Base-by-base conservation (phyloP, 306 rosid species). In the Quercus berberidifolia region DNA sequence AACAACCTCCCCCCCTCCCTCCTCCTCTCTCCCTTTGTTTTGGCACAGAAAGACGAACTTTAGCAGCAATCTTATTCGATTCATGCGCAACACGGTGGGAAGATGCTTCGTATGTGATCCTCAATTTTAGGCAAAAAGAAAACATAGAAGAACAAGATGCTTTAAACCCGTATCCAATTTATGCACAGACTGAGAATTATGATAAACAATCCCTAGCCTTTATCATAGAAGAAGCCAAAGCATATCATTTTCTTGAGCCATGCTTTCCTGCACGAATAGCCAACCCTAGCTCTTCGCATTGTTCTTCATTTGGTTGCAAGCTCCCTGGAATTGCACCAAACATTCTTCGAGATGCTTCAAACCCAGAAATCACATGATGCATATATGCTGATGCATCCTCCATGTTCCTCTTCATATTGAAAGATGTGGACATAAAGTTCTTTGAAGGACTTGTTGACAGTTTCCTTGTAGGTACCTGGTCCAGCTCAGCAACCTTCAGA, bases 241-340 rank as follows among this genome's bases (percentile, higher is more conserved):
- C 28, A 60, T 25, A 69, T 79, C 81, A 87, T 20, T 75, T 83
- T 80, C 69, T 67, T 10, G 63, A 85, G 80, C 84, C 79, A 81
- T 79, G 49, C 74, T 73, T 82, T n/a, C 21, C 77, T 3, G 84
- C 65, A 67, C 88, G 69, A 54, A 70, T 26, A 54, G 85, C 73
- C 82, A 91, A 81, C 77, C 96, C 96, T 8, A 95, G 94, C 76
- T 95, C 98, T 85, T 89, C 79, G 77, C 96, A 30, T 72, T 82
- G 91, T 73, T 85, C 82, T 83, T 95, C 96, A 80, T 95, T 94
- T 21, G 99, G 98, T 78, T 84, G 85, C 92, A 95, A 82, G 84
- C 88, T 95, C 49, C 79, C 80, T 26, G 99, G 98, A 85, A 92
- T 84, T 54, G 97, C 99, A 77, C 99, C 99, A 54, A 95, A 95